Percentiles rank a stretch among this genome's conserved stretches.
Evolutionary conservation across 768 basidiomycete species (phyloP).

Genomic region (Termitomyces titanicus): DNA sequence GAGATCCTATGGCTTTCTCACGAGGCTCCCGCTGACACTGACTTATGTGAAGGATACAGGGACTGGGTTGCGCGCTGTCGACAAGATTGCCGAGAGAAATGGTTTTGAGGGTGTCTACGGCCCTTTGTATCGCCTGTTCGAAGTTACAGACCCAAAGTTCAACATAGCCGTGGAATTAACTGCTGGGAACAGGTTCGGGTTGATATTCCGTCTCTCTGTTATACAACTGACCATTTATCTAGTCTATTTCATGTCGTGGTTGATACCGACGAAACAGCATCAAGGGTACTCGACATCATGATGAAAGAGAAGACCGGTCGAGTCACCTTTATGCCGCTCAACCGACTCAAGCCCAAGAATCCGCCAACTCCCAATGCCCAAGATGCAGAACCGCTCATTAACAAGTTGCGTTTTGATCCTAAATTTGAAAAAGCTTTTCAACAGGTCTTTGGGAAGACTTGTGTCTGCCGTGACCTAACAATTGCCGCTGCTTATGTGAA

Average conservation of each 20-base stretch:
- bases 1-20: conserved; percentile 1
- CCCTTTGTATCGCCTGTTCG: conserved; percentile 90
- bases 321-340: conserved; percentile 98
- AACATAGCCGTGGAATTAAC: conserved; percentile 93
- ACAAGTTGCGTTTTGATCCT: conserved; percentile 75
- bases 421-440: conserved; percentile 81
- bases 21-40: not conserved
- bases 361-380: conserved; percentile 63
- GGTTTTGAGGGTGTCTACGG: conserved; percentile 86
- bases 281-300: conserved; percentile 90
- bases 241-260: conserved; percentile 98
- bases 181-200: conserved; percentile 82
- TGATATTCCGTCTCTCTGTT: not conserved
- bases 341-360: conserved; percentile 82
- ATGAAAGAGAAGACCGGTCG: conserved; percentile 89
- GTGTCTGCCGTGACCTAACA: conserved; percentile 89
- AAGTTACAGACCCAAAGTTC: conserved; percentile 83
- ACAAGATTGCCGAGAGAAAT: conserved; percentile 75
- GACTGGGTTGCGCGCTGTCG: conserved; percentile 81
- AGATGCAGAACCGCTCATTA: conserved; percentile 77
- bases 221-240: conserved; percentile 10
- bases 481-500: conserved; percentile 94
- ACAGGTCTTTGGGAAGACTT: conserved; percentile 97
- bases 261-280: conserved; percentile 92
- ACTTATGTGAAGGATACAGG: conserved; percentile 76